Percentiles rank a stretch among this genome's conserved stretches.
These are phyloP conservation scores for Lasiodiplodia gonubiensis DNA, from an alignment of 2,329 filamentous ascomycete genomes.

Conservation along the genomic window DNA sequence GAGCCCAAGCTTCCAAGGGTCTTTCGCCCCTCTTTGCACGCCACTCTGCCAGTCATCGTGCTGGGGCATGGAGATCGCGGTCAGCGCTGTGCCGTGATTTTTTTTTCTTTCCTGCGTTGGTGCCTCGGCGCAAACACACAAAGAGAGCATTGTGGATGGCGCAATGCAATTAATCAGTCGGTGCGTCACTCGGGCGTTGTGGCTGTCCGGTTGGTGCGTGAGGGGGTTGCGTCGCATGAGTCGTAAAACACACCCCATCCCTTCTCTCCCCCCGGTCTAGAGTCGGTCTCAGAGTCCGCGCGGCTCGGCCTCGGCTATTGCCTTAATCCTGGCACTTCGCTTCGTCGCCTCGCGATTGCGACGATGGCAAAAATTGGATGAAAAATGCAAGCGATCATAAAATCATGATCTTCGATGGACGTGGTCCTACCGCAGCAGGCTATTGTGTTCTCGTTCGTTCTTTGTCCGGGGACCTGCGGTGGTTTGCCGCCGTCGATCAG, in stretches of 20 bases:
- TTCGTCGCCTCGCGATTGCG: neutral
- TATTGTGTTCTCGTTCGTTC: neutral
- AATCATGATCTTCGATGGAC: neutral
- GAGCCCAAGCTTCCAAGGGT: neutral
- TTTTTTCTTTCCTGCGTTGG: neutral
- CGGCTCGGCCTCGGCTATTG: no score
- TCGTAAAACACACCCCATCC: neutral
- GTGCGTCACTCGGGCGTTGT: neutral
- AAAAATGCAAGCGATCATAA: neutral
- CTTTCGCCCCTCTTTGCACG: neutral
- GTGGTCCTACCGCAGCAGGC: neutral
- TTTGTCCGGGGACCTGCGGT: neutral
- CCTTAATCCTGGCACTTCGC: no score
- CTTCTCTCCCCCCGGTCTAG: neutral
- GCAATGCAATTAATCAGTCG: neutral
- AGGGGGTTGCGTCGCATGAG: neutral
- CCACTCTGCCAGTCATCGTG: conserved; percentile 11
- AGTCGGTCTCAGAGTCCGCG: neutral
- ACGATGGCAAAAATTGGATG: neutral
- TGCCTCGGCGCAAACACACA: neutral
- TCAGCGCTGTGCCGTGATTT: neutral
- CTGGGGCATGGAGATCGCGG: neutral
- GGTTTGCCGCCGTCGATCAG: neutral
- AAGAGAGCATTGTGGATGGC: neutral
- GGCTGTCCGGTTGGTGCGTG: neutral